A percentile compares a stretch with the other conserved stretches of the same genome.
These are phyloP conservation scores for Ganoderma leucocontextum DNA, from an alignment of 1,284 basidiomycete species.

Conservation along the genomic window DNA sequence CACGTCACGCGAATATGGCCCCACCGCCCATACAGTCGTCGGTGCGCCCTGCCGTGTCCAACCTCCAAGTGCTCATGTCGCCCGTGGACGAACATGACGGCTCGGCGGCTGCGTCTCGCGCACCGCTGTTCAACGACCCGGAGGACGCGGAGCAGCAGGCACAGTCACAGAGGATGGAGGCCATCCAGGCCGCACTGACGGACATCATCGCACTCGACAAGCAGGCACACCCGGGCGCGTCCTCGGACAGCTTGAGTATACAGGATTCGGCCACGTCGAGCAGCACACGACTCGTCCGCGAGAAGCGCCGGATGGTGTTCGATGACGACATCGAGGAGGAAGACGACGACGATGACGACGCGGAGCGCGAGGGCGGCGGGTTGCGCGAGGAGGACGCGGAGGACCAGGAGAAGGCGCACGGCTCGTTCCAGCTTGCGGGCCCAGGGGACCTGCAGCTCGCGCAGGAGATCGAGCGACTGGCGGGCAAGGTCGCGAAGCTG, in stretches of 20 bases:
- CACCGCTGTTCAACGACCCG: conserved; percentile 83
- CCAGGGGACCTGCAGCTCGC: conserved; percentile 90
- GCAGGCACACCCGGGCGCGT: conserved; percentile 27
- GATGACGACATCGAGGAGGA: conserved; percentile 50
- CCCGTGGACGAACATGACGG: conserved; percentile 53
- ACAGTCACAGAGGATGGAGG: conserved; percentile 80
- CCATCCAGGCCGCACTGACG: conserved; percentile 92
- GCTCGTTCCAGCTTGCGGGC: conserved; percentile 74
- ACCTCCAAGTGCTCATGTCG: conserved; percentile 82
- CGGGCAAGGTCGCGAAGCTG: conserved; percentile 78
- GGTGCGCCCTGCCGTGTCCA: conserved; percentile 55
- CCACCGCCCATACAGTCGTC: conserved; percentile 24
- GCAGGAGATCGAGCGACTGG: conserved; percentile 81
- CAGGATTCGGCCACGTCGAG: conserved; percentile 26
- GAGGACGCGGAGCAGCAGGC: conserved; percentile 64
- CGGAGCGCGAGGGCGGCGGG: conserved; percentile 41
- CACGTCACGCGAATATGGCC: conserved; percentile 39
- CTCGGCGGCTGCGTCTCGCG: conserved; percentile 58
- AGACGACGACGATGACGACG: conserved; percentile 49
- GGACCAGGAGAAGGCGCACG: conserved; percentile 51
- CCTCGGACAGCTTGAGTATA: conserved; percentile 29
- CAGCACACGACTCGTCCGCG: conserved; percentile 17
- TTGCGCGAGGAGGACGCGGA: conserved; percentile 48
- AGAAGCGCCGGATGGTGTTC: conserved; percentile 34
- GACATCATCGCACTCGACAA: conserved; percentile 91